These are phyloP conservation scores for Trypanosoma mega DNA, from an alignment of 208 protist genomes.

Conservation along the genomic window DNA sequence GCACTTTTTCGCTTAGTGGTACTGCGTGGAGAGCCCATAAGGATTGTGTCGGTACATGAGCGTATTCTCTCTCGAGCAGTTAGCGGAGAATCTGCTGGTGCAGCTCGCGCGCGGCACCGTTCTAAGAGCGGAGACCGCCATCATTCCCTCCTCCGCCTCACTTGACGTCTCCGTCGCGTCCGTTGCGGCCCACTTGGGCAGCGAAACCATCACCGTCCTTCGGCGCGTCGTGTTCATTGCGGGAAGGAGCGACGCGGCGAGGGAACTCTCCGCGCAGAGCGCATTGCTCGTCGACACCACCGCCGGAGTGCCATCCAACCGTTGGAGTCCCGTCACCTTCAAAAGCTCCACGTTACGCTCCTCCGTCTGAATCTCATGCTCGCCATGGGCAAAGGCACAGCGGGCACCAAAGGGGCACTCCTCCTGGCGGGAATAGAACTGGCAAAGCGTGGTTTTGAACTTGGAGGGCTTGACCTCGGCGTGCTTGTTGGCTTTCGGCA, in stretches of 20 bases:
- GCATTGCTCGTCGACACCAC: conserved; percentile 10
- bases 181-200: conserved; percentile 27
- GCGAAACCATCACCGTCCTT: conserved; percentile 55
- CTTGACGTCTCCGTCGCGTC: neutral
- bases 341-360: conserved; percentile 64
- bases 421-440: conserved; percentile 55
- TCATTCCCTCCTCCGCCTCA: neutral
- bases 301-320: conserved; percentile 37
- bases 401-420: conserved; percentile 67
- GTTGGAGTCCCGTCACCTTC: conserved; percentile 57
- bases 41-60: conserved; percentile 86
- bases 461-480: conserved; percentile 87
- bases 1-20: conserved; percentile 1
- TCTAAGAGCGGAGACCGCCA: too few relatives aligned
- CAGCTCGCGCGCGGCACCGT: conserved; percentile 23
- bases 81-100: conserved; percentile 49
- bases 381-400: conserved; percentile 84
- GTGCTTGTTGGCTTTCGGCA: conserved; percentile 41
- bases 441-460: conserved; percentile 80
- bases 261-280: conserved; percentile 13
- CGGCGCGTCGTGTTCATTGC: conserved; percentile 27
- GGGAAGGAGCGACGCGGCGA: conserved; percentile 16
- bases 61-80: conserved; percentile 56
- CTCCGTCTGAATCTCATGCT: conserved; percentile 75
- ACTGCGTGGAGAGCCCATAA: conserved; percentile 41